A percentile compares a stretch with the other conserved stretches of the same genome.
phyloP scores from a whole-genome alignment of 2,329 filamentous ascomycete genomes.

The Penicillium digitatum region DNA sequence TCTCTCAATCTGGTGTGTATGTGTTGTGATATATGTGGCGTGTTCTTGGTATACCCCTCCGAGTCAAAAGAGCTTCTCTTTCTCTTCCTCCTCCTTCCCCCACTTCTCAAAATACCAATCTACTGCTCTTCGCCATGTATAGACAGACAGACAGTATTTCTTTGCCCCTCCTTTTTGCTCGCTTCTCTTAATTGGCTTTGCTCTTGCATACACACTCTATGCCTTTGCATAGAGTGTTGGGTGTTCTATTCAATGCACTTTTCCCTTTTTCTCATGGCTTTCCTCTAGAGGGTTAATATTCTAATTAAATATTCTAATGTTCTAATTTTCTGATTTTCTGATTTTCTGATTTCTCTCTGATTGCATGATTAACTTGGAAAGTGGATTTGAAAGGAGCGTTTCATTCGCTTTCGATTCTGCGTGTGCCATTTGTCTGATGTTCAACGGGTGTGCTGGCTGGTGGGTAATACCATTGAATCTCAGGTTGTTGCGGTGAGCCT shows the following conservation, averaged over 20 bases:
- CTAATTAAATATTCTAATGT: too few species aligned
- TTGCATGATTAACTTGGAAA: background rate
- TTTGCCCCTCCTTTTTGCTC: background rate
- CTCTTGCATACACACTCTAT: conserved; percentile 7
- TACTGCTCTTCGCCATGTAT: conserved; percentile 12
- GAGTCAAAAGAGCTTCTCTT: conserved; percentile 20
- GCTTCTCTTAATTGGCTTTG: background rate
- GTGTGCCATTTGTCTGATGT: too few species aligned
- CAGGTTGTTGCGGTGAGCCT: background rate
- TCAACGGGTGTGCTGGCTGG: background rate
- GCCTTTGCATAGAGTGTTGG: background rate
- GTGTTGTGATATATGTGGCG: conserved; percentile 26
- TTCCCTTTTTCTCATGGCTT: background rate
- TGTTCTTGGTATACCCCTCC: conserved; percentile 28
- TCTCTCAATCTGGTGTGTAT: conserved; percentile 9
- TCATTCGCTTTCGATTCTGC: too few species aligned
- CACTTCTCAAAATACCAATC: conserved; percentile 2
- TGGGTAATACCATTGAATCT: background rate
- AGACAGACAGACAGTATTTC: background rate
- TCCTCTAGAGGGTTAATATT: background rate
- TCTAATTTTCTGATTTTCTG: background rate
- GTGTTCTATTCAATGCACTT: background rate
- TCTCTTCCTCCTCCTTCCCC: conserved; percentile 6
- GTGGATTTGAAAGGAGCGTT: background rate
- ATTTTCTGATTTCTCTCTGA: background rate